Evolutionary conservation across 257 asterid species (phyloP), one percentile per base, ranked within the genome.

Genomic region (Penstemon barbatus): DNA sequence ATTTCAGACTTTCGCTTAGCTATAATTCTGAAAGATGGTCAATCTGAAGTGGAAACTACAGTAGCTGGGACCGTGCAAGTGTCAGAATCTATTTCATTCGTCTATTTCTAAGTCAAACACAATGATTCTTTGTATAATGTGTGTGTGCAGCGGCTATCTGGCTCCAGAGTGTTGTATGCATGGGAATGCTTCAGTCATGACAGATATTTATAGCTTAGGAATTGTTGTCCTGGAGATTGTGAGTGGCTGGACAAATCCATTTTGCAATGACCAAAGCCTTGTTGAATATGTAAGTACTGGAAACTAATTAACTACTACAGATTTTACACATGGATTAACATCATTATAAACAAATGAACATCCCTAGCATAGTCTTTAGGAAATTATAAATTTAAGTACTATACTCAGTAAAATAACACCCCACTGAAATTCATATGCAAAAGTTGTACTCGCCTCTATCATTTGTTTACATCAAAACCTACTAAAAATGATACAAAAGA

Each of bases 201-300:
- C 49, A 4, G 78, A 72, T 42, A 71, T 77, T 56, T 72, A 55
- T 42, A 67, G 75, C 65, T 61, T 77, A 42, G 77, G 81, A 40
- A 59, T 77, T 33, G 6, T 55, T 10, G 50, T 72, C 39, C 63
- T 77, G 10, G 75, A 67, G 64, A 56, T 57, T 13, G 19, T 77
- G 74, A 61, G 75, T 36, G 77, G 74, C 71, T 38, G 3, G 68
- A 57, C 7, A 8, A 13, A 13, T 1, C 61, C 7, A 25, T 0
- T 25, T 1, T 5, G 12, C 58, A 1, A 50, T n/a, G 54, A 6
- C 10, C 11, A 11, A 39, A 40, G 57, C 66, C 50, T 73, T 8
- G 18, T 66, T 50, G 63, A 9, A 61, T 39, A 50, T 19, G 77
- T 73, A 73, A 66, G 69, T 72, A 63, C 10, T n/a, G 38, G 8